Evolutionary conservation across 371 early-diverging fungal genomes (phyloP).

Genomic region (Mortierella sp.): DNA sequence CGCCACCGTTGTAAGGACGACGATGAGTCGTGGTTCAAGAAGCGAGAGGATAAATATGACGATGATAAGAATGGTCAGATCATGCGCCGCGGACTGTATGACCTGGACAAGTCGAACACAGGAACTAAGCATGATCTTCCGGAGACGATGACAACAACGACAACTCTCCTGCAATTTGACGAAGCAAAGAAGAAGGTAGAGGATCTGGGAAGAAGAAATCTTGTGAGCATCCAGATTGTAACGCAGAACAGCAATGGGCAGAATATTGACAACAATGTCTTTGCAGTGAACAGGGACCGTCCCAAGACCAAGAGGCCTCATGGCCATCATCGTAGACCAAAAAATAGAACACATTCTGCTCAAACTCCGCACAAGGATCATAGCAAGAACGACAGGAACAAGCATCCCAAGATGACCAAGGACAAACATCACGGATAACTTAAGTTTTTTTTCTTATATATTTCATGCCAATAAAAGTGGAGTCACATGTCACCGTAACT

Average conservation of each 20-base stretch:
- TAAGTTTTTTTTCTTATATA: too few relatives aligned
- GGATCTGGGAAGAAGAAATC: constrained; percentile 8
- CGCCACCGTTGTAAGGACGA: not conserved
- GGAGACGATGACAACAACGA: not conserved
- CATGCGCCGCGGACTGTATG: not conserved
- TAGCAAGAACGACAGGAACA: too few relatives aligned
- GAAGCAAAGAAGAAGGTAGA: not conserved
- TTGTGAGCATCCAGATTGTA: constrained; percentile 29
- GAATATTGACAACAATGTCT: constrained; percentile 11
- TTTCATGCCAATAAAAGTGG: too few relatives aligned
- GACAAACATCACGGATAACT: too few relatives aligned
- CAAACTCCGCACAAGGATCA: too few relatives aligned
- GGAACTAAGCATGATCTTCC: not conserved
- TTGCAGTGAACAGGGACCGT: not conserved
- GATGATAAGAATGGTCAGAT: not conserved
- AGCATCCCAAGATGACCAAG: too few relatives aligned
- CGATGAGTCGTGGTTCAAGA: constrained; percentile 1
- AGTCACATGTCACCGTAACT: too few relatives aligned
- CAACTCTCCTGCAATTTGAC: constrained; percentile 1
- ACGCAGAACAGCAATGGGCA: constrained; percentile 31
- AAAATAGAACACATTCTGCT: too few relatives aligned
- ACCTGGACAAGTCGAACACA: not conserved
- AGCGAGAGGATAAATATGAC: not conserved
- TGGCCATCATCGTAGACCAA: too few relatives aligned
- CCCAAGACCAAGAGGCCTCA: too few relatives aligned